A percentile compares a stretch with the other conserved stretches of the same genome.
phyloP scores from a whole-genome alignment of 2,329 filamentous ascomycete species.

The Colletotrichum abscissum region DNA sequence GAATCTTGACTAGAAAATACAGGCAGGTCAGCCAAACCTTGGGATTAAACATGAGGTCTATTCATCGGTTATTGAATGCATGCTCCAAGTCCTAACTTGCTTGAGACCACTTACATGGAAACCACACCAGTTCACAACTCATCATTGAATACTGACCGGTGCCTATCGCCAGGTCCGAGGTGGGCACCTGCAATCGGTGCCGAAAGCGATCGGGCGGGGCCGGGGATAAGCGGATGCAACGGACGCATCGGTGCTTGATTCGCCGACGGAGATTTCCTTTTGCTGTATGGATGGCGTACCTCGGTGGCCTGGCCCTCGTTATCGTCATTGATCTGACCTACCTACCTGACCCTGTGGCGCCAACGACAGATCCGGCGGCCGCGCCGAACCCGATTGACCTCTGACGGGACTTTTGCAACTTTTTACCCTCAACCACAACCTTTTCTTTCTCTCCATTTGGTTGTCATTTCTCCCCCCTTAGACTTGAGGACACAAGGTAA shows the following conservation, averaged over 20 bases:
- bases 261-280: constrained; percentile 21
- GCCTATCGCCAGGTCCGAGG: constrained; percentile 2
- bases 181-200: constrained; percentile 18
- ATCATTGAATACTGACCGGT: background rate
- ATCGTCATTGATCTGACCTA: constrained; percentile 28
- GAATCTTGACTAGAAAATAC: background rate
- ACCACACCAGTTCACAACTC: background rate
- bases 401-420: background rate
- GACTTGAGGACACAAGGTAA: constrained; percentile 13
- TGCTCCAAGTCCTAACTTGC: background rate
- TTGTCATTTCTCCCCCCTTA: too few relatives aligned
- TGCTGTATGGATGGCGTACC: background rate
- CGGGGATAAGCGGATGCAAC: constrained; percentile 29
- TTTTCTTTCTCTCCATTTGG: background rate
- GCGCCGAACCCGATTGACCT: constrained; percentile 5
- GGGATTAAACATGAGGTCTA: background rate
- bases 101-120: background rate
- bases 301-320: background rate
- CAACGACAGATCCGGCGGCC: constrained; percentile 11
- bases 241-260: constrained; percentile 22
- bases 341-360: background rate
- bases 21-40: background rate
- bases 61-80: background rate
- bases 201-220: constrained; percentile 7
- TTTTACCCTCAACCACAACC: background rate